A percentile compares a stretch with the other conserved stretches of the same genome.
These are phyloP conservation scores for Sporothrix dimorphospora DNA, from an alignment of 2,329 filamentous ascomycete genomes.

Conservation along the genomic window DNA sequence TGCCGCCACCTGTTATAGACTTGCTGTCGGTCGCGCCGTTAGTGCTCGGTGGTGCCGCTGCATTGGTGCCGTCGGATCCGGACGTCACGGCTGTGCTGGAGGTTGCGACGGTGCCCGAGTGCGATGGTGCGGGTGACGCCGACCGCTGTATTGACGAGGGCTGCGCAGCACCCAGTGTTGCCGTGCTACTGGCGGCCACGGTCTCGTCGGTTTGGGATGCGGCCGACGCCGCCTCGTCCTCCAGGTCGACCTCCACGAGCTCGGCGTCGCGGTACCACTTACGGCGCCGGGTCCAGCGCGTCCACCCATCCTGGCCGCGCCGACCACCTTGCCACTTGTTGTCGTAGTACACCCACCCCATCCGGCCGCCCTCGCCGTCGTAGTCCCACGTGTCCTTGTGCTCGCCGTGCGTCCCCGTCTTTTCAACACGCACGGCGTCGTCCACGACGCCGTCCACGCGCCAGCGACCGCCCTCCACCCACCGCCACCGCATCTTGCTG, in stretches of 20 bases:
- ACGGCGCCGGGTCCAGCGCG: conserved; percentile 84
- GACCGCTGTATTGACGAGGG: conserved; percentile 5
- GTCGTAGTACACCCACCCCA: conserved; percentile 97
- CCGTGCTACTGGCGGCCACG: conserved; percentile 48
- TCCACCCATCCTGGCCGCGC: conserved; percentile 86
- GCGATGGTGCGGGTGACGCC: conserved; percentile 26
- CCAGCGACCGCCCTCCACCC: conserved; percentile 87
- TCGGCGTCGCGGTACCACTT: conserved; percentile 98
- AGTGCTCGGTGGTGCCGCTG: not conserved
- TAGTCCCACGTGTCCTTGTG: conserved; percentile 54
- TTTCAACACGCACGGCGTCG: conserved; percentile 44
- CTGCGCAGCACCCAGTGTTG: conserved; percentile 37
- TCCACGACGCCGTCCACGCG: conserved; percentile 75
- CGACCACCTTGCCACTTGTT: conserved; percentile 96
- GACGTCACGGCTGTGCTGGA: conserved; percentile 22
- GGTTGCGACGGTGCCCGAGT: conserved; percentile 22
- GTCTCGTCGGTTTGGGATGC: conserved; percentile 45
- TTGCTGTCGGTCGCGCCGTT: conserved; percentile 29
- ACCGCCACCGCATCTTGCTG: conserved; percentile 64
- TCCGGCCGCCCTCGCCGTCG: conserved; percentile 63
- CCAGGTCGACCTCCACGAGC: conserved; percentile 71
- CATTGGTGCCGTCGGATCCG: not conserved
- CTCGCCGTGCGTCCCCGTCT: conserved; percentile 34
- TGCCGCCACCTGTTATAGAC: conserved; percentile 29
- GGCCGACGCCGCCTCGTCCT: conserved; percentile 36